Conservation (phyloP, 306 rosid genomes). For the Carpinus fangiana region DNA sequence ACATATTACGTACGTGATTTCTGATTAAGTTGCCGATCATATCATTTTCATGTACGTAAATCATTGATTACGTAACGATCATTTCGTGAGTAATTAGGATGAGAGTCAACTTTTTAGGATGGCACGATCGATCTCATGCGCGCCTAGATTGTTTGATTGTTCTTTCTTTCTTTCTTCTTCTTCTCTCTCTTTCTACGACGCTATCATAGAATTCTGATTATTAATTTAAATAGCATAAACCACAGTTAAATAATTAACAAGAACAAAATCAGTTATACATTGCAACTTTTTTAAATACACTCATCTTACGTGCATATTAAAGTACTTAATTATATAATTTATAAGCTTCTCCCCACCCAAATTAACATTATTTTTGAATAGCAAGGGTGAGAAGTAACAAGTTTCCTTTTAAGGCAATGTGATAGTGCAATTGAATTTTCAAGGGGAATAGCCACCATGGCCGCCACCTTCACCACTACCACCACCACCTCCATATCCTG, state of each 20-base stretch:
- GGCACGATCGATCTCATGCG: too few species aligned
- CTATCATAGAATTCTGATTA: not conserved
- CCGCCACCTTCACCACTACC: conserved; percentile 55
- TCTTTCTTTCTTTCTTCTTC: too few species aligned
- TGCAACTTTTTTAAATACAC: not conserved
- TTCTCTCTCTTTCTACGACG: too few species aligned
- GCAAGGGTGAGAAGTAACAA: not conserved
- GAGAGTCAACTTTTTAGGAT: too few species aligned
- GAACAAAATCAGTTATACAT: not conserved
- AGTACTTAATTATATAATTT: not conserved
- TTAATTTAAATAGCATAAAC: not conserved
- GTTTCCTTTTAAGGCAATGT: not conserved
- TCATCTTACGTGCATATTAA: not conserved
- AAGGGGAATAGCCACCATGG: conserved; percentile 64
- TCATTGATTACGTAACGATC: too few species aligned
- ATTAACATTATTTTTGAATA: conserved; percentile 12
- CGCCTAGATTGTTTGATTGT: too few species aligned
- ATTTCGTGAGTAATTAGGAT: too few species aligned
- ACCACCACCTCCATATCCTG: conserved; percentile 38
- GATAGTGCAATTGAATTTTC: conserved; percentile 7
- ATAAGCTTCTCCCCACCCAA: not conserved
- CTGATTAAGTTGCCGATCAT: too few species aligned
- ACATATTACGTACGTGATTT: too few species aligned
- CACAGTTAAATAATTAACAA: not conserved
- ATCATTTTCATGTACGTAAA: too few species aligned